Evolutionary conservation across 2,329 filamentous ascomycete genomes (phyloP), one percentile per base, ranked within the genome.

Genomic region (Diaporthe longicolla): DNA sequence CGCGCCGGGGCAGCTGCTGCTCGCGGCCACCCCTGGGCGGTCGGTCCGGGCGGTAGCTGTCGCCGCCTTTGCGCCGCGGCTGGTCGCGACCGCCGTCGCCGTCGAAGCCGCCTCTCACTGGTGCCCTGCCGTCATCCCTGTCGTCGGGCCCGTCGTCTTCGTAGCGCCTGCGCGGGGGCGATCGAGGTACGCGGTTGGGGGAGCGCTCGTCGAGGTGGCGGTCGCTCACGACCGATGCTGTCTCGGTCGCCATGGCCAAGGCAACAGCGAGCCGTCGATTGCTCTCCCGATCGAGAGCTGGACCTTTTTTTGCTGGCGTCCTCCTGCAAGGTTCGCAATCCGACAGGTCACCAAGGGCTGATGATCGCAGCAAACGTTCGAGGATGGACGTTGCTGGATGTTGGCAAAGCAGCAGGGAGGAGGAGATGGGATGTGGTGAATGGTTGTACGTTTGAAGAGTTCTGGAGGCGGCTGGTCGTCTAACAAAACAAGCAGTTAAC

Each of bases 21-120:
- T 43, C 40, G 0, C 40, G 40, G 40, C 40, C 40, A 29, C 26
- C 55, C 19, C 66, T 37, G 17, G 59, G 68, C 21, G 40, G 40
- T 19, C 80, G 68, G 29, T 63, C 74, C 32, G 87, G 87, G 57
- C 87, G 85, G 76, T 90, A 90, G 69, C 83, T 88, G 79, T 89
- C 88, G 78, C 82, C 83, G 61, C 81, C 86, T 81, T 87, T 85
- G 79, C 86, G 86, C 59, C 80, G 77, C 48, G 77, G 74, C 37
- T 78, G 75, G 58, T 78, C 74, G n/a, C 77, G 71, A 71, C 73
- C 75, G 74, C 50, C 73, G 71, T 45, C 74, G 76, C 40, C 77
- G 63, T 74, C 75, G 74, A 45, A 73, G 71, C 52, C 73, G 66
- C 52, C 73, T 32, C 55, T 35, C 35, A 80, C 80, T 17, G 40